Evolutionary conservation across 805 yeast genomes (phyloP).

Genomic region (Huiozyma sinensis): DNA sequence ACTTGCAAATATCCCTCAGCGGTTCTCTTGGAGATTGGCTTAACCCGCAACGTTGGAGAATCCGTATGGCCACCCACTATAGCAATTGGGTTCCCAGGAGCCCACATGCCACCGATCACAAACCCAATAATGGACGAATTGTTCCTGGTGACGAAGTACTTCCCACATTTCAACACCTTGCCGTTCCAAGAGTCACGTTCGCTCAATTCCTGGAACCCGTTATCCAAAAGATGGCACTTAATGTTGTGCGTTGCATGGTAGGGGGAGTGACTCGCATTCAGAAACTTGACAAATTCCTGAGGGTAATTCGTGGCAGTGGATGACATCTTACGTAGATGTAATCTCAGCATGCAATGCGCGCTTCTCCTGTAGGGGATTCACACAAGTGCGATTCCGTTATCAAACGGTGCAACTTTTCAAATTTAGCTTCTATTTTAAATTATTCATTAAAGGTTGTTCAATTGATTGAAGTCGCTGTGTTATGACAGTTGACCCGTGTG

Average conservation of each 20-base stretch:
- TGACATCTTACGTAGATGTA: conserved; percentile 19
- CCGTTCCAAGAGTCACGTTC: conserved; percentile 68
- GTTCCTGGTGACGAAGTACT: conserved; percentile 82
- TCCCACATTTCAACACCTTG: conserved; percentile 41
- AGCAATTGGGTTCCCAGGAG: conserved; percentile 72
- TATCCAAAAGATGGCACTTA: conserved; percentile 39
- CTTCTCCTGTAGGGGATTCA: no score
- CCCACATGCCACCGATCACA: conserved; percentile 62
- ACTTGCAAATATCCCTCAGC: conserved; percentile 75
- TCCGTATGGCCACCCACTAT: conserved; percentile 96
- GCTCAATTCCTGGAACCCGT: conserved; percentile 65
- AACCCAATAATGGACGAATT: conserved; percentile 84
- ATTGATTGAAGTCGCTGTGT: no score
- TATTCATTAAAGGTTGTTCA: no score
- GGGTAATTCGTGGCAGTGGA: conserved; percentile 14
- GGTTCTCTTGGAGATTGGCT: conserved; percentile 67
- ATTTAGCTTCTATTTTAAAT: no score
- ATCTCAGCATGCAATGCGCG: conserved; percentile 17
- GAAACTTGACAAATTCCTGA: conserved; percentile 59
- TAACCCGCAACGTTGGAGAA: conserved; percentile 79
- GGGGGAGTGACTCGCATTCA: conserved; percentile 85
- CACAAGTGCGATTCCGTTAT: neutral
- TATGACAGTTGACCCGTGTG: no score
- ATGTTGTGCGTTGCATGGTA: conserved; percentile 78
- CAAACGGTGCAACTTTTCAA: neutral